phyloP scores from a whole-genome alignment of 805 yeast genomes.

The Starmerella asiatica region DNA sequence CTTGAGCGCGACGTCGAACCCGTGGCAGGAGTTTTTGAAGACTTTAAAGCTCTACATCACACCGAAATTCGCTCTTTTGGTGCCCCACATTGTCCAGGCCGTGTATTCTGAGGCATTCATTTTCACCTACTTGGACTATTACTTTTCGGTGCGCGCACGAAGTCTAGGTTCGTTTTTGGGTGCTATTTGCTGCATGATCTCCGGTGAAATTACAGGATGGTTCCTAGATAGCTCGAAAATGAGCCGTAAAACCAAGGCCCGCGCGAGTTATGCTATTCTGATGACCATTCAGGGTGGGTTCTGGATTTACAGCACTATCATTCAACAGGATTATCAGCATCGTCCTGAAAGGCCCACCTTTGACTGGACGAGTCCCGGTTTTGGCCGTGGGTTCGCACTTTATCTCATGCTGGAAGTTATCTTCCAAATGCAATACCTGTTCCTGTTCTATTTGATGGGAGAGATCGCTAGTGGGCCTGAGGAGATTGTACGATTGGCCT shows the following conservation, averaged over 20 bases:
- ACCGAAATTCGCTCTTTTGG: constrained; percentile 8
- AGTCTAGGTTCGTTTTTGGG: constrained; percentile 39
- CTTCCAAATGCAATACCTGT: constrained; percentile 13
- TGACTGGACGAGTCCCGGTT: constrained; percentile 32
- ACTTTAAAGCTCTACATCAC: constrained; percentile 5
- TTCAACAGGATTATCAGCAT: constrained; percentile 13
- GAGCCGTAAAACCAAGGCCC: constrained; percentile 33
- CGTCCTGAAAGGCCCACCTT: constrained; percentile 19
- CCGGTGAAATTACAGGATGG: constrained; percentile 28
- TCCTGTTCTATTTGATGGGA: constrained; percentile 9
- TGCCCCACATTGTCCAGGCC: constrained; percentile 14
- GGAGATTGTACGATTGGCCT: constrained; percentile 10
- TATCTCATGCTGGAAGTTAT: constrained; percentile 22
- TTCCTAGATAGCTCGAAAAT: constrained; percentile 34
- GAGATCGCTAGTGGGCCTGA: constrained; percentile 9
- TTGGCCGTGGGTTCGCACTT: constrained; percentile 39
- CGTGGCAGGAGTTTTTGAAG: constrained; percentile 4
- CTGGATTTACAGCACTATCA: constrained; percentile 20
- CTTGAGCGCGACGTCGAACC: constrained; percentile 1
- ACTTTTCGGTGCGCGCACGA: constrained; percentile 43
- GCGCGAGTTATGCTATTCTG: constrained; percentile 33
- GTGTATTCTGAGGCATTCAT: constrained; percentile 14
- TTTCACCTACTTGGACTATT: constrained; percentile 23
- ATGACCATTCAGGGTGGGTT: constrained; percentile 33
- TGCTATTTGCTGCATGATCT: constrained; percentile 41